Conservation (phyloP, 345 rosid species). For the Sonneratia caseolaris region DNA sequence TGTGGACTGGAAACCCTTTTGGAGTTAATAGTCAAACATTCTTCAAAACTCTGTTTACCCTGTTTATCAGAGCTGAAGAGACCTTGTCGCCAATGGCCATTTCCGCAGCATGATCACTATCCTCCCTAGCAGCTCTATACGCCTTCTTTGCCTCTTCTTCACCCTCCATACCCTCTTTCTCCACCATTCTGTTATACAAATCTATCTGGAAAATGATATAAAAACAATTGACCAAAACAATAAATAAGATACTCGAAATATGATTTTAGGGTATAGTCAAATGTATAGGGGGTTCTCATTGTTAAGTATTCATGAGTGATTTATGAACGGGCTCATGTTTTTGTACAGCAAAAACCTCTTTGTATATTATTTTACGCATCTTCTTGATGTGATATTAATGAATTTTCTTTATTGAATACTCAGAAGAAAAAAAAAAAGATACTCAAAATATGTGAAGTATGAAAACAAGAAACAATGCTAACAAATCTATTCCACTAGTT, state of each 20-base stretch:
- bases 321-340: too few relatives aligned
- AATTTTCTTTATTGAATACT: too few relatives aligned
- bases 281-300: too few relatives aligned
- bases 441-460: neutral
- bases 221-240: constrained; percentile 1
- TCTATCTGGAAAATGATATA: constrained; percentile 40
- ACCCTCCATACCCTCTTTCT: constrained; percentile 68
- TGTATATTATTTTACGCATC: too few relatives aligned
- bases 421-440: neutral
- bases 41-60: constrained; percentile 32
- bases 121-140: constrained; percentile 84
- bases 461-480: neutral
- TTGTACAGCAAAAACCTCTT: too few relatives aligned
- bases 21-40: constrained; percentile 1
- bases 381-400: too few relatives aligned
- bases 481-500: too few relatives aligned
- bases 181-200: constrained; percentile 82
- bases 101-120: constrained; percentile 52
- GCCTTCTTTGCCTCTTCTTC: constrained; percentile 78
- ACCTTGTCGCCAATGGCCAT: constrained; percentile 56
- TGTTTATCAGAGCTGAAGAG: constrained; percentile 68
- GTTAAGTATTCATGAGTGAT: too few relatives aligned
- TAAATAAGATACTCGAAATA: neutral
- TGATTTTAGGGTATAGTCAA: neutral
- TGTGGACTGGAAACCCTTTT: neutral